Evolutionary conservation across 768 basidiomycete genomes (phyloP), one percentile per base, ranked within the genome.

Genomic region (Cyclocybe aegerita): DNA sequence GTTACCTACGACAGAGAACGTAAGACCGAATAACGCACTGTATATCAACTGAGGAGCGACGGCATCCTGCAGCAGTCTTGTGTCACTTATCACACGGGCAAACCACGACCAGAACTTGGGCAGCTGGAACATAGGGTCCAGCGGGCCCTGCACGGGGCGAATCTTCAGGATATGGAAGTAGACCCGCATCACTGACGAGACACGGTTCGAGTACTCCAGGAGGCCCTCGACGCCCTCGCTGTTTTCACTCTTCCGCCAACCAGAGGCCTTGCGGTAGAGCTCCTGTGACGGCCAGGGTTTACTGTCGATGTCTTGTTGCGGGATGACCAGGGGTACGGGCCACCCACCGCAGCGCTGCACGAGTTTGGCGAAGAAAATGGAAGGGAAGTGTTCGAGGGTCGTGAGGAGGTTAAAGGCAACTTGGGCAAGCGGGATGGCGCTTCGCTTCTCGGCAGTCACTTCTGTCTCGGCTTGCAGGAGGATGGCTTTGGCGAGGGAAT

Each of bases 381-480:
- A 77, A 2, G 82, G 71, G 57, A 99, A 88, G 4, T 76, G 72
- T 3, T 83, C 68, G 0, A 79, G 63, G 10, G 59, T 60, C 44
- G 83, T 77, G 47, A 93, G 77, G 30, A 98, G 75, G 54, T 80
- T 84, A 54, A 88, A 78, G 3, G 90, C 69, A 9, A 97, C 82
- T 31, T 81, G 79, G 0, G 90, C 91, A 16, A 99, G 79, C 0
- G 96, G 96, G 34, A 78, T 75, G 0, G 93, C 94, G 16, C 88
- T 88, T 30, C 84, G 83, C 60, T 88, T 85, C 68, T 95, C 90
- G 2, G 94, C 93, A 1, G 88, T 77, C 7, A 96, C 90, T 67
- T 98, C 96, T 0, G 86, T 88, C 71, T 97, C 94, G 12, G 94
- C 94, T 71, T 98, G 96, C 32, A 90, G 77, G 39, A 98, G 77